Base-by-base conservation (phyloP, 2,329 filamentous ascomycete genomes). In the Verticillium nonalfalfae region DNA sequence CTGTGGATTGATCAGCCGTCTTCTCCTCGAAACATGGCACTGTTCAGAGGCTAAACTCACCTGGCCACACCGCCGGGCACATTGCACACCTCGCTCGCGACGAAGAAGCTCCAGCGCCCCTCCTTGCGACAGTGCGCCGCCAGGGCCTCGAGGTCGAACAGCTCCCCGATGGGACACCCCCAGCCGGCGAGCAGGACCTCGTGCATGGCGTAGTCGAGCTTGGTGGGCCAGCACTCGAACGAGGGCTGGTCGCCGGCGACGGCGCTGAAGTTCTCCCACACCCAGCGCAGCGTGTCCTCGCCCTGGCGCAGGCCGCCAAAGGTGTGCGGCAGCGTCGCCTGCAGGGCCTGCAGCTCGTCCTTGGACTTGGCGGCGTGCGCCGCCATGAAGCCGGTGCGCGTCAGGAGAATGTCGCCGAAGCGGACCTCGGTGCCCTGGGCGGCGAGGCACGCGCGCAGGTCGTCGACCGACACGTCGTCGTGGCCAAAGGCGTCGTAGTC, bases 201-300 rank as follows among this genome's bases (percentile, higher is more conserved):
- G 60, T 82, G 80, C 2, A 75, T 62, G 54, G 63, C 68, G 45
- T 63, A 71, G 66, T 74, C 61, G 15, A 36, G 31, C 54, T 33
- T 33, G 26, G 54, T 33, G 7, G 78, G 77, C 66, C 78, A 81
- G 3, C 79, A 79, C 66, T 86, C 84, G 63, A 84, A 81, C 5
- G 70, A 64, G 0, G 83, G 80, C 57, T 79, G 77, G 62, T 88
- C 85, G 2, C 83, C 82, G 0, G 79, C 85, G 0, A 86, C 78
- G 1, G 84, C 85, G 0, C 82, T 73, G 65, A 87, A 85, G 14
- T 80, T 76, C 60, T 85, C 79, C 83, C 84, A 87, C 18, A 86
- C 72, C 84, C 84, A 87, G 40, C 77, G 75, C 14, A 85, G 74
- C 7, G 78, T 79, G 5, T 75, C 76, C 15, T 79, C 73, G 2